These are phyloP conservation scores for Trametes versicolor DNA, from an alignment of 1,284 basidiomycete genomes.

Conservation along the genomic window DNA sequence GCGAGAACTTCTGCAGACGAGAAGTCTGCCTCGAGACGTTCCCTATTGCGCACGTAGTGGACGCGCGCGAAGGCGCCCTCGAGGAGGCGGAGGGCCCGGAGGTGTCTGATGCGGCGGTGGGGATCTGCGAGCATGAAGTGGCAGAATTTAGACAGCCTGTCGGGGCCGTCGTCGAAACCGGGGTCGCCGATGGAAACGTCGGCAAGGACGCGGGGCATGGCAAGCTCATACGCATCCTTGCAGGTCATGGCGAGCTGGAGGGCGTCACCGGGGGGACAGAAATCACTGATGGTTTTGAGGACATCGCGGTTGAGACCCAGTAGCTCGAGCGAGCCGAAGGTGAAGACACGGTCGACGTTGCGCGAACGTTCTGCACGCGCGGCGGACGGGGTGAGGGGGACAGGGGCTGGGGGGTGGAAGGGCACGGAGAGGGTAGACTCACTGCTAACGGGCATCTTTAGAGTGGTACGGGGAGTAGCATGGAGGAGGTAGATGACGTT, in stretches of 20 bases:
- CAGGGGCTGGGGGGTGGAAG: constrained; percentile 9
- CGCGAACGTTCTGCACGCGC: constrained; percentile 18
- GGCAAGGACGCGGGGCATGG: constrained; percentile 35
- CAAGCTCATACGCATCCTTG: constrained; percentile 30
- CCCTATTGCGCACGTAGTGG: constrained; percentile 18
- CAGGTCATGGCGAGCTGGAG: constrained; percentile 35
- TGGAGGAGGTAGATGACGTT: constrained; percentile 30
- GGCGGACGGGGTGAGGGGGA: constrained; percentile 1
- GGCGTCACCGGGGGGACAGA: constrained; percentile 28
- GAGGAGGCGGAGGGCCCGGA: constrained; percentile 35
- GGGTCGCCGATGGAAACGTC: constrained; percentile 35
- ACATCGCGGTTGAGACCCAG: constrained; percentile 35
- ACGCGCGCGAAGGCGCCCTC: constrained; percentile 36
- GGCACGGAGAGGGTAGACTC: constrained; percentile 25
- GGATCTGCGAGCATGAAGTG: constrained; percentile 33
- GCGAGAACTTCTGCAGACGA: constrained; percentile 35
- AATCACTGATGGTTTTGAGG: constrained; percentile 31
- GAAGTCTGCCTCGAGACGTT: constrained; percentile 35
- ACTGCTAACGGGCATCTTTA: constrained; percentile 30
- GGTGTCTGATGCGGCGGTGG: constrained; percentile 24
- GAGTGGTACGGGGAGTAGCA: constrained; percentile 14
- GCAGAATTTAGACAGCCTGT: constrained; percentile 32
- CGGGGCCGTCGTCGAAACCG: constrained; percentile 25
- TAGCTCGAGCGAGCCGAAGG: constrained; percentile 24
- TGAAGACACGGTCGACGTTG: constrained; percentile 3